phyloP scores from a whole-genome alignment of 352 stramenopile genomes.

The Elongisporangium prolatum region DNA sequence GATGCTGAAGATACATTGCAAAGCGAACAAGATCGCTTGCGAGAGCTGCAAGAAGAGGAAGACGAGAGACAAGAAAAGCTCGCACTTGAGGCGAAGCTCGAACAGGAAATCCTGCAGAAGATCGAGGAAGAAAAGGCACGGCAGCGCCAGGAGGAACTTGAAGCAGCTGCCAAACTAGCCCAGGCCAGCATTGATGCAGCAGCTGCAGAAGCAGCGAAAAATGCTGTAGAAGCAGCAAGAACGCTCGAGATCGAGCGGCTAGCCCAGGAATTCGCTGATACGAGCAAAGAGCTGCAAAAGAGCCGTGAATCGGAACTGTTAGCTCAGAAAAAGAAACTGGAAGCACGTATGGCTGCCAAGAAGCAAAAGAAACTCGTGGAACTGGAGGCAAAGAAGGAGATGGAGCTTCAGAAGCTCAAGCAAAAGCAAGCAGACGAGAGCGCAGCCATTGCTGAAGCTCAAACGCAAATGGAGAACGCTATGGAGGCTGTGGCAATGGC shows the following conservation, averaged over 20 bases:
- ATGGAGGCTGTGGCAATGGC: conserved; percentile 14
- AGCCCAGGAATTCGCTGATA: conserved; percentile 57
- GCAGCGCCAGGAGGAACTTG: conserved; percentile 41
- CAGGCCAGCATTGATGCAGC: conserved; percentile 29
- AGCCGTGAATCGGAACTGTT: conserved; percentile 50
- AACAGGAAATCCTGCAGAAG: conserved; percentile 21
- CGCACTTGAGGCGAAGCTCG: conserved; percentile 24
- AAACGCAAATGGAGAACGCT: conserved; percentile 19
- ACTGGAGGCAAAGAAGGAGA: conserved; percentile 58
- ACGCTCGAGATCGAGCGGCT: conserved; percentile 54
- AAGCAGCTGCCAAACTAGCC: conserved; percentile 29
- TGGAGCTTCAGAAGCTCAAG: conserved; percentile 45
- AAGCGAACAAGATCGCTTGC: conserved; percentile 14
- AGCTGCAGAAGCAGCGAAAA: conserved; percentile 35
- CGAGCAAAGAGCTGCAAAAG: conserved; percentile 46
- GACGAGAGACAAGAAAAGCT: conserved; percentile 24
- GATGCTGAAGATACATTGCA: conserved; percentile 12
- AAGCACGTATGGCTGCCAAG: conserved; percentile 67
- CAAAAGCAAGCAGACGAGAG: conserved; percentile 38
- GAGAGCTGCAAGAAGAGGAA: conserved; percentile 29
- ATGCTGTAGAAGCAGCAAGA: conserved; percentile 41
- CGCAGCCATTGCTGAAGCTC: conserved; percentile 25
- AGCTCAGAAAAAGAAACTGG: conserved; percentile 66
- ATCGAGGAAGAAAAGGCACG: conserved; percentile 53
- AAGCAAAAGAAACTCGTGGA: conserved; percentile 74